Conservation (phyloP, 345 rosid species). For the Salix suchowensis region DNA sequence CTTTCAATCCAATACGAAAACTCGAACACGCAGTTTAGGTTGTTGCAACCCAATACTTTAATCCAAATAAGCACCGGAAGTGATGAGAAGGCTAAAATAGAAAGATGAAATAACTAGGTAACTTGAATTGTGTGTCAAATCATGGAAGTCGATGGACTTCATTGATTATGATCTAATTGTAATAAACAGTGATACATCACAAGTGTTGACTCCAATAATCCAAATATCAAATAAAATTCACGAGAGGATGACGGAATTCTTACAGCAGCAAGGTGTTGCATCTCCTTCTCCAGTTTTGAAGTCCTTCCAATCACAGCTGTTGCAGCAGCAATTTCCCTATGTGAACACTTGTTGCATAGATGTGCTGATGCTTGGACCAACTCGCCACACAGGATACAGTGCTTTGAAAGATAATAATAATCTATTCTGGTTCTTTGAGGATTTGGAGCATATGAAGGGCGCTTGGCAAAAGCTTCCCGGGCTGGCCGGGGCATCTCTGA, state of each 20-base stretch:
- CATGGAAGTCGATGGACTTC: too few species aligned
- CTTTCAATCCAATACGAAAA: not conserved
- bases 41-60: not conserved
- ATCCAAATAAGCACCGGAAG: not conserved
- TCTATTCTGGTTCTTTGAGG: conserved; percentile 68
- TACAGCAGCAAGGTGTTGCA: conserved; percentile 81
- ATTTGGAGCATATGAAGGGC: conserved; percentile 38
- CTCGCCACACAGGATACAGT: conserved; percentile 83
- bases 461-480: conserved; percentile 59
- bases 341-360: conserved; percentile 61
- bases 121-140: too few species aligned
- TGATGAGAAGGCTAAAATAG: not conserved
- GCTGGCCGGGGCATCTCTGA: conserved; percentile 78
- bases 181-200: not conserved
- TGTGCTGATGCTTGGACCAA: conserved; percentile 64
- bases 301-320: conserved; percentile 69
- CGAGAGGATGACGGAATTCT: conserved; percentile 26
- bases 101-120: too few species aligned
- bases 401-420: conserved; percentile 76
- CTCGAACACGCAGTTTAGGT: not conserved
- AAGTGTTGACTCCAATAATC: not conserved
- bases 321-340: conserved; percentile 48
- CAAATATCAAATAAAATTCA: not conserved
- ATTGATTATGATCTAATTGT: too few species aligned
- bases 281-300: conserved; percentile 75